phyloP scores from a whole-genome alignment of 1,284 basidiomycete genomes.

The Ganoderma boninense region DNA sequence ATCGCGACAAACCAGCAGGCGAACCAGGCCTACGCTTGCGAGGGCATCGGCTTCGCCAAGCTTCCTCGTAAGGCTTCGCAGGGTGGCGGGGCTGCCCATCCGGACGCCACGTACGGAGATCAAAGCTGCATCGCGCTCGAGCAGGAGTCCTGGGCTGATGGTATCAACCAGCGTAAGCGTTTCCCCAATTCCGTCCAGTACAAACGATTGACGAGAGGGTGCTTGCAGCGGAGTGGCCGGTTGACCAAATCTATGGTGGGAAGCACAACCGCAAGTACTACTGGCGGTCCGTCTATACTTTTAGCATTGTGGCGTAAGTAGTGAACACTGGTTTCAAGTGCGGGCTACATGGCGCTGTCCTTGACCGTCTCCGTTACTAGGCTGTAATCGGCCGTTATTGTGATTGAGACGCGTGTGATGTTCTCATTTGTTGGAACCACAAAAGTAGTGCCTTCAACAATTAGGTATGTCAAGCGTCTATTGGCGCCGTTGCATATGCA shows the following conservation, averaged over 20 bases:
- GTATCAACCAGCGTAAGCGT: slow-evolving; percentile 1
- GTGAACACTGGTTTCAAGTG: not conserved
- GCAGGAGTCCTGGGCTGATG: slow-evolving; percentile 5
- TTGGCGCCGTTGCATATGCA: not conserved
- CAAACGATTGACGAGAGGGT: not conserved
- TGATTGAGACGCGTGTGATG: not conserved
- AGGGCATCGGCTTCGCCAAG: not conserved
- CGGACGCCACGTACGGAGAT: slow-evolving; percentile 1
- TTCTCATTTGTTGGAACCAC: not conserved
- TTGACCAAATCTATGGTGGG: slow-evolving; percentile 6
- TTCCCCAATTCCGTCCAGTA: too few relatives aligned
- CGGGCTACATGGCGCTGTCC: not conserved
- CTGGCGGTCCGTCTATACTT: slow-evolving; percentile 5
- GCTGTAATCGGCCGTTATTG: not conserved
- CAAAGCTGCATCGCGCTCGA: slow-evolving; percentile 7
- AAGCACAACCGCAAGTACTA: slow-evolving; percentile 5
- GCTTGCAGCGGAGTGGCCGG: slow-evolving; percentile 6
- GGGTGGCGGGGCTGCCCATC: slow-evolving; percentile 2
- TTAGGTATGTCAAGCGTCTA: not conserved
- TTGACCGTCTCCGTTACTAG: not conserved
- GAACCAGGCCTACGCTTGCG: slow-evolving; percentile 1
- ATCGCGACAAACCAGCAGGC: slow-evolving; percentile 8
- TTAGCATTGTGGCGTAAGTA: slow-evolving; percentile 2
- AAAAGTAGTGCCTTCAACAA: not conserved
- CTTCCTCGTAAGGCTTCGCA: slow-evolving; percentile 7